phyloP scores from a whole-genome alignment of 176 grass and related monocot genomes.

The Oryza brachyantha region DNA sequence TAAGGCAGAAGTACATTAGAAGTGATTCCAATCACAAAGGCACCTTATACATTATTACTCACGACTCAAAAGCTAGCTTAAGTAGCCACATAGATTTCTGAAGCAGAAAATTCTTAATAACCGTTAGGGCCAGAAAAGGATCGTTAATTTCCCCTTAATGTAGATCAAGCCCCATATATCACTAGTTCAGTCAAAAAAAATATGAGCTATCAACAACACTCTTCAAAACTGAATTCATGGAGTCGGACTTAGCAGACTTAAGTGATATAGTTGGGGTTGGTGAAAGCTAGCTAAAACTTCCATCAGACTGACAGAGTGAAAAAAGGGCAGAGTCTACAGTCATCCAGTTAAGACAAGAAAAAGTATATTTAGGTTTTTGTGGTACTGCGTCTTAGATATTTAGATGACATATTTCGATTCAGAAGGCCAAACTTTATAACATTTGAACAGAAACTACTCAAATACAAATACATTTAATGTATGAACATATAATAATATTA shows the following conservation, averaged over 20 bases:
- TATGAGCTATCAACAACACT: background rate
- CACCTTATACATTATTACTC: background rate
- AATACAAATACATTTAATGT: background rate
- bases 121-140: background rate
- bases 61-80: background rate
- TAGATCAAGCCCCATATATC: background rate
- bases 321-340: too few species aligned
- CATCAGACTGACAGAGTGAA: too few species aligned
- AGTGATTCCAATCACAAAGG: background rate
- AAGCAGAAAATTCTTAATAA: slow-evolving; percentile 8
- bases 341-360: too few species aligned
- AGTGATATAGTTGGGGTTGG: background rate
- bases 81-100: background rate
- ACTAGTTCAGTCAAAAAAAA: background rate
- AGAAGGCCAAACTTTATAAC: background rate
- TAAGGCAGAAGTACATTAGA: slow-evolving; percentile 16
- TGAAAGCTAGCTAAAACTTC: background rate
- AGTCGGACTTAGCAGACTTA: background rate
- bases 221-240: background rate
- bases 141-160: background rate
- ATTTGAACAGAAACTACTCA: too few species aligned
- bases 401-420: background rate
- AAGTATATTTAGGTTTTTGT: background rate
- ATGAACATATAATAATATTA: background rate
- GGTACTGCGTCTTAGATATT: too few species aligned